These are phyloP conservation scores for Henckelia pumila DNA, from an alignment of 257 asterid genomes.

Conservation along the genomic window DNA sequence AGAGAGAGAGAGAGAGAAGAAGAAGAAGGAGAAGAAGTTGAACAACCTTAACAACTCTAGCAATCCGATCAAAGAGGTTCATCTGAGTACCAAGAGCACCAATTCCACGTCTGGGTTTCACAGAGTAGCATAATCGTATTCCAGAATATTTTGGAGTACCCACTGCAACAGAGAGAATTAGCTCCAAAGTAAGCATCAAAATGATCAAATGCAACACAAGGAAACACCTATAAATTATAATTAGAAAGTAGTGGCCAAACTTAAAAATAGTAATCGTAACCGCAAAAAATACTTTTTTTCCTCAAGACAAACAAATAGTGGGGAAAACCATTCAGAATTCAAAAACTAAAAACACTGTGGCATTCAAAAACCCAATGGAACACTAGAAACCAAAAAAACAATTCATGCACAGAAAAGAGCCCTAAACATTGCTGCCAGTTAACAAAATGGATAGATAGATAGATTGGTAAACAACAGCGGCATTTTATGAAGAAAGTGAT, in stretches of 20 bases:
- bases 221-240: slow-evolving; percentile 8
- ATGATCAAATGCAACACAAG: not conserved
- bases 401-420: slow-evolving; percentile 2
- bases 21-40: slow-evolving; percentile 23
- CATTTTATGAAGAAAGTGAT: too few relatives aligned
- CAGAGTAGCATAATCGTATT: slow-evolving; percentile 42
- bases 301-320: not conserved
- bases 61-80: slow-evolving; percentile 92
- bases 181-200: not conserved
- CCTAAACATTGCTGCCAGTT: slow-evolving; percentile 16
- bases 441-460: slow-evolving; percentile 18
- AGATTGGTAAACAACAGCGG: too few relatives aligned
- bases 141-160: slow-evolving; percentile 54
- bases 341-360: not conserved
- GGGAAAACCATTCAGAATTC: slow-evolving; percentile 6
- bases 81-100: slow-evolving; percentile 76
- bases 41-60: slow-evolving; percentile 91
- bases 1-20: too few relatives aligned
- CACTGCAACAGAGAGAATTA: slow-evolving; percentile 39
- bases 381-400: slow-evolving; percentile 7
- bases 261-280: not conserved
- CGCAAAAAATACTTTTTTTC: not conserved
- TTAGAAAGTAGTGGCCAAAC: not conserved
- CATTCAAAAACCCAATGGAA: slow-evolving; percentile 16
- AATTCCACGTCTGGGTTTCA: slow-evolving; percentile 51